These are phyloP conservation scores for Botrytis sinoallii DNA, from an alignment of 2,329 filamentous ascomycete species.

Conservation along the genomic window DNA sequence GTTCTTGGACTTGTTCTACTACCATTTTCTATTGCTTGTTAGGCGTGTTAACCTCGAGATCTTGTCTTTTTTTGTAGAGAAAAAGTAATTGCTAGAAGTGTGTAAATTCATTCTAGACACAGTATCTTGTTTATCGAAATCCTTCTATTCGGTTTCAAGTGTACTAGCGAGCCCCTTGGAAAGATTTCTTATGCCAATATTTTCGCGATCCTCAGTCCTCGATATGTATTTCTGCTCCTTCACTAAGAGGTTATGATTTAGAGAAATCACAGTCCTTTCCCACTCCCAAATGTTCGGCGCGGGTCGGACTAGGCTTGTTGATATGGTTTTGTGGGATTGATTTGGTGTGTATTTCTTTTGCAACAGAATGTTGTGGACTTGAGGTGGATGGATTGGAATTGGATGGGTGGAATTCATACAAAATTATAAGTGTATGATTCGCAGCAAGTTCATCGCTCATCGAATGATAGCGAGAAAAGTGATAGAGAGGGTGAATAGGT, in stretches of 20 bases:
- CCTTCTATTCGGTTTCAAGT: background rate
- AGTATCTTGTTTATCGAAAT: background rate
- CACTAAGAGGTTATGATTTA: background rate
- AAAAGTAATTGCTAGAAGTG: background rate
- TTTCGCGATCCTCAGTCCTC: background rate
- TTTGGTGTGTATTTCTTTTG: background rate
- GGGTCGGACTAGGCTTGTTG: background rate
- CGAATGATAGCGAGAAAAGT: background rate
- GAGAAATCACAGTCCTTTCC: background rate
- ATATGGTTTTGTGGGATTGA: background rate
- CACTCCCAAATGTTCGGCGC: background rate
- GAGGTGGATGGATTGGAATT: background rate
- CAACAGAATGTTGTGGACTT: background rate
- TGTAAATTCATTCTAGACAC: background rate
- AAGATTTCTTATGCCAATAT: background rate
- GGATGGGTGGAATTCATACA: fast-evolving
- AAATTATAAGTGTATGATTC: too few species aligned
- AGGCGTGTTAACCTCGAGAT: fast-evolving
- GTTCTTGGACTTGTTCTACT: background rate
- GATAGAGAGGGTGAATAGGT: background rate
- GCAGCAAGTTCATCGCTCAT: background rate
- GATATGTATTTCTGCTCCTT: background rate
- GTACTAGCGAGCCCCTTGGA: background rate
- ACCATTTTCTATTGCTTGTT: background rate
- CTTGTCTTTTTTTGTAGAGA: background rate